These are phyloP conservation scores for Coprinellus aureogranulatus DNA, from an alignment of 768 basidiomycete genomes.

Conservation along the genomic window DNA sequence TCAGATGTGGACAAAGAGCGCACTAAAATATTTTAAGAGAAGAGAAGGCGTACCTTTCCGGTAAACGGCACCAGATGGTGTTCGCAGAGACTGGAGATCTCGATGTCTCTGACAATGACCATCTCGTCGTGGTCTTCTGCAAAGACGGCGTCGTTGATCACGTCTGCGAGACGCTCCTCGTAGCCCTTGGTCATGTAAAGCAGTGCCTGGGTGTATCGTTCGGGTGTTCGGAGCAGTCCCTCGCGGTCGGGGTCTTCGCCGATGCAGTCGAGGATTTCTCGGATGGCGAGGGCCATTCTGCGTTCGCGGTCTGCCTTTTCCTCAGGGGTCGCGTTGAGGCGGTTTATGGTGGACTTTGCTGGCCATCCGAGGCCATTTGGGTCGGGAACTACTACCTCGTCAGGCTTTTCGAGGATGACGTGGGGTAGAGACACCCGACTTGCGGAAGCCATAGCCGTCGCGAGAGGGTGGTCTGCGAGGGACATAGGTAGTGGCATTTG, in stretches of 20 bases:
- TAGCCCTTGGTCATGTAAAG: conserved; percentile 99
- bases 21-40: conserved; percentile 13
- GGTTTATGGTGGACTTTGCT: conserved; percentile 89
- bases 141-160: conserved; percentile 98
- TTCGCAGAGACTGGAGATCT: conserved; percentile 95
- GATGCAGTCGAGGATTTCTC: conserved; percentile 92
- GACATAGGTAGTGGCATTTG: conserved; percentile 7
- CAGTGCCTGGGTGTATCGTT: conserved; percentile 93
- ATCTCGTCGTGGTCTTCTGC: conserved; percentile 99
- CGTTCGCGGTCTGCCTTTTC: conserved; percentile 72
- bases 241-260: conserved; percentile 98
- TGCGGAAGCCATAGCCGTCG: conserved; percentile 83
- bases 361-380: conserved; percentile 91
- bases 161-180: conserved; percentile 93
- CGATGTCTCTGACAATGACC: conserved; percentile 97
- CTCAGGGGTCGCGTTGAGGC: conserved; percentile 74
- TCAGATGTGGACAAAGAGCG: conserved; percentile 14
- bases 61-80: conserved; percentile 98
- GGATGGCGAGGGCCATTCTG: conserved; percentile 79
- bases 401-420: conserved; percentile 26
- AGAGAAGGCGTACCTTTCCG: conserved; percentile 69
- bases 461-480: conserved; percentile 38
- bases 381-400: conserved; percentile 46
- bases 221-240: conserved; percentile 87
- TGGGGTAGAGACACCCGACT: conserved; percentile 70